Base-by-base conservation (phyloP, 2,329 filamentous ascomycete species). In the Pezicula radicicola region DNA sequence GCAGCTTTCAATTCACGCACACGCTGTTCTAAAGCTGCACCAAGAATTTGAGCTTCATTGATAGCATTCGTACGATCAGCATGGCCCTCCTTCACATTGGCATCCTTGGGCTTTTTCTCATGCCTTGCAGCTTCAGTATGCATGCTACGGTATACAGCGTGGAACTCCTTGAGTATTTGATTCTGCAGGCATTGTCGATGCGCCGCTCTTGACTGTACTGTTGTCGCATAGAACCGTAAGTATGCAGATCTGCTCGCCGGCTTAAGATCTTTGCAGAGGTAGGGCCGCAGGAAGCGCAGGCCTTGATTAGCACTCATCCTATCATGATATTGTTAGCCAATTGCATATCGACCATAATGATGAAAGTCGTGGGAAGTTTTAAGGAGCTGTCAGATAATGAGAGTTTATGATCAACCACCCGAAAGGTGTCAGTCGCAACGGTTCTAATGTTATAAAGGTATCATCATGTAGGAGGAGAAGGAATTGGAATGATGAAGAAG, bases 221-320 rank as follows among this genome's bases (percentile, higher is more conserved):
- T 55, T 10, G 52, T 57, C 27, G 49, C 67, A 64, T 81, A 84
- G 59, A 79, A 74, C 30, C 75, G 75, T 16, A 76, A 64, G 63
- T 80, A 76, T 9, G 72, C 72, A 43, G 70, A 62, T 49, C 63
- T 72, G 15, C 63, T 65, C 25, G 62, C 61, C 19, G 63, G 63
- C 48, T 64, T 63, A 51, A 73, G 63, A 47, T 71, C 66, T 59
- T 70, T 70, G 51, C 69, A 75, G 44, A 81, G 71, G 61, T 78
- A 80, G 8, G 81, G 83, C 52, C 81, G 77, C 56, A 86, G 69
- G 60, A 82, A 81, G 39, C 69, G 73, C 55, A 80, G 72, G 59
- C 69, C 68, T 51, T 66, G 63, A 46, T 62, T 64, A 65, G 63
- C 68, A 53, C 66, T 78, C 76, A 80, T 82, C 60, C 63, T 71